These are phyloP conservation scores for Powellomyces hirtus DNA, from an alignment of 192 early-diverging fungal genomes.

Conservation along the genomic window DNA sequence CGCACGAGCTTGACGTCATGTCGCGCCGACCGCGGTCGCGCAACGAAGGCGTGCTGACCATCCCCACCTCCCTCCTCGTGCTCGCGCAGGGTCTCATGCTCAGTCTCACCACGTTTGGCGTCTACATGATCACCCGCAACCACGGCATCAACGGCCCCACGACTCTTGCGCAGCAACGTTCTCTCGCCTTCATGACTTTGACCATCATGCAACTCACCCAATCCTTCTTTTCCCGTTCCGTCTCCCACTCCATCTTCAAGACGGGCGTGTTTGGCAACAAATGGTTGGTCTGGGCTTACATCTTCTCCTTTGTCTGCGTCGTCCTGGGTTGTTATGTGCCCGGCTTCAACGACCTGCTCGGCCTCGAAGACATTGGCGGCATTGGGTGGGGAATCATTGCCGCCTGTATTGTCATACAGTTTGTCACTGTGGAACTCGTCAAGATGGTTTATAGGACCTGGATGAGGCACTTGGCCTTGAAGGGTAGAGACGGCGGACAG, in stretches of 20 bases:
- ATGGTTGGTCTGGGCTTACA: constrained; percentile 77
- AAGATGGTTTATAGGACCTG: constrained; percentile 26
- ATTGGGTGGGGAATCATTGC: constrained; percentile 42
- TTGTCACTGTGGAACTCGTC: constrained; percentile 41
- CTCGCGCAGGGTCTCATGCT: constrained; percentile 75
- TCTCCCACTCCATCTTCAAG: constrained; percentile 70
- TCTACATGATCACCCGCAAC: constrained; percentile 30
- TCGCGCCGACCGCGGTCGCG: constrained; percentile 75
- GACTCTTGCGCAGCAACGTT: constrained; percentile 43
- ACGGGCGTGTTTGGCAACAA: constrained; percentile 73
- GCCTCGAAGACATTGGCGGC: constrained; percentile 33
- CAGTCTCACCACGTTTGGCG: constrained; percentile 49
- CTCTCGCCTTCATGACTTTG: constrained; percentile 75
- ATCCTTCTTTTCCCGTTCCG: constrained; percentile 77
- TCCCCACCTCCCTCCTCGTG: constrained; percentile 60
- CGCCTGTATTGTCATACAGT: constrained; percentile 43
- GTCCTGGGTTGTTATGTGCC: constrained; percentile 81
- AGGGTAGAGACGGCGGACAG: constrained; percentile 1
- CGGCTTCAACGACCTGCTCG: constrained; percentile 43
- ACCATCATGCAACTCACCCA: constrained; percentile 88
- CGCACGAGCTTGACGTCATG: constrained; percentile 84
- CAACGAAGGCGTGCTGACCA: constrained; percentile 69
- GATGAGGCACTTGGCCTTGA: background rate
- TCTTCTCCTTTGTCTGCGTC: constrained; percentile 67
- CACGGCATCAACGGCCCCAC: constrained; percentile 21